phyloP scores from a whole-genome alignment of 495 filamentous ascomycete species.

The Penicillium longicatenatum region DNA sequence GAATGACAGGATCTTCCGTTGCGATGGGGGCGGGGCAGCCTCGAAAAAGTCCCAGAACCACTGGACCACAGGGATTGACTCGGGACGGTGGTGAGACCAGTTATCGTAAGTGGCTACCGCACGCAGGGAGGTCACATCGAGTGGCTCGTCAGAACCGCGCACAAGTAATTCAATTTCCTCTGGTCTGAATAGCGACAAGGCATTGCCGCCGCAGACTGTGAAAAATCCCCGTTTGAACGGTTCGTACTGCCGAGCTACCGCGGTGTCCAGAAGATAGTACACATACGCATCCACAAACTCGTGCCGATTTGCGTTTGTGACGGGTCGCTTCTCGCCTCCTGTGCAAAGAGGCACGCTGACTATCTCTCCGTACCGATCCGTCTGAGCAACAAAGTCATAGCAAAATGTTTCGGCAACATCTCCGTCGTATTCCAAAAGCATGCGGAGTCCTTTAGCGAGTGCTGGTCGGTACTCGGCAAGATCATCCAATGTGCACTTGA shows the following conservation, averaged over 20 bases:
- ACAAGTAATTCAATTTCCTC: conserved; percentile 93
- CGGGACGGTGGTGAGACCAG: conserved; percentile 57
- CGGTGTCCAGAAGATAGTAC: conserved; percentile 75
- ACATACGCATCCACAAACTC: conserved; percentile 92
- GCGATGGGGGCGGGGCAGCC: conserved; percentile 61
- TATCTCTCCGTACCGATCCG: conserved; percentile 74
- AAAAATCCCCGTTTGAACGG: conserved; percentile 96
- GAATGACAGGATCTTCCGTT: conserved; percentile 80
- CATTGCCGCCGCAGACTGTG: conserved; percentile 89
- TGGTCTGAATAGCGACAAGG: conserved; percentile 84
- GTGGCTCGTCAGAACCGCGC: conserved; percentile 80
- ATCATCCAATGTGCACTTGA: conserved; percentile 79
- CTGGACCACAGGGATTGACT: conserved; percentile 64
- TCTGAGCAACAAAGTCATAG: conserved; percentile 77
- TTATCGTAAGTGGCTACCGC: conserved; percentile 83
- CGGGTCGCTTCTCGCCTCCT: conserved; percentile 71
- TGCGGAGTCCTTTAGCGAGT: conserved; percentile 74
- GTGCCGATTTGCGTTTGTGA: conserved; percentile 80
- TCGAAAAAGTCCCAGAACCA: conserved; percentile 94
- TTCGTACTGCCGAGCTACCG: conserved; percentile 83
- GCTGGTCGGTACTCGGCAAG: conserved; percentile 80
- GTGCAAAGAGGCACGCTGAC: conserved; percentile 69
- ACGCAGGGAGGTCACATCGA: conserved; percentile 75
- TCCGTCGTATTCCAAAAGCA: conserved; percentile 80
- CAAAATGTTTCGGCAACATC: conserved; percentile 83